Conservation (phyloP, 306 rosid genomes). For the Benincasa hispida region DNA sequence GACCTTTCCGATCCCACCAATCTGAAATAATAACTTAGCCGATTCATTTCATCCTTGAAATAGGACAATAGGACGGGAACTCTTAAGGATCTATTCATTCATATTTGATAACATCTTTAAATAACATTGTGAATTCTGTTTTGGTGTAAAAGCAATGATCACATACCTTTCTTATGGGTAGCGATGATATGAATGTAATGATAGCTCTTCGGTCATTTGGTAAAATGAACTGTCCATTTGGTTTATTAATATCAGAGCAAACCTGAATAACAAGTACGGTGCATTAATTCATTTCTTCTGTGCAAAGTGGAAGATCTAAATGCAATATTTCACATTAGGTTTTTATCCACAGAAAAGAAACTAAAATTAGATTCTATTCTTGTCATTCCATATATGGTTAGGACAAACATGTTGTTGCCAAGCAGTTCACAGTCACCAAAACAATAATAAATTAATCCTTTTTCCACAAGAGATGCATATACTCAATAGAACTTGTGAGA, state of each 20-base stretch:
- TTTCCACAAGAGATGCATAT: background rate
- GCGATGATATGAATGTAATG: slow-evolving; percentile 74
- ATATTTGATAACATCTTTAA: slow-evolving; percentile 1
- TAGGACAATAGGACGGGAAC: background rate
- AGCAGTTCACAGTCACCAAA: background rate
- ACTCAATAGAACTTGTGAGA: background rate
- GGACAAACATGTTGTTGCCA: background rate
- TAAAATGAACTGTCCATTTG: slow-evolving; percentile 86
- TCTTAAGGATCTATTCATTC: background rate
- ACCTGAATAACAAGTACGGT: slow-evolving; percentile 33
- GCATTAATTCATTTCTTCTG: background rate
- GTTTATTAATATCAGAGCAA: slow-evolving; percentile 95
- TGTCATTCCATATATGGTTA: background rate
- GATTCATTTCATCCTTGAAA: slow-evolving; percentile 7
- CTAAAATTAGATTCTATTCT: background rate
- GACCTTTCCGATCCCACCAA: slow-evolving; percentile 97
- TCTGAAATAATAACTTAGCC: slow-evolving; percentile 35
- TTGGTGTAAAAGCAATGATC: slow-evolving; percentile 2
- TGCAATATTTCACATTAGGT: background rate
- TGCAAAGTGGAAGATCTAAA: background rate
- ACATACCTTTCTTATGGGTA: slow-evolving; percentile 85
- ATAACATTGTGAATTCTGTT: background rate
- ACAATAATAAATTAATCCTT: background rate
- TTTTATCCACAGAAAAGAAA: background rate
- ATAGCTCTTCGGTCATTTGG: slow-evolving; percentile 70